Conservation (phyloP, 1,284 basidiomycete species). For the Agaricales sp. region DNA sequence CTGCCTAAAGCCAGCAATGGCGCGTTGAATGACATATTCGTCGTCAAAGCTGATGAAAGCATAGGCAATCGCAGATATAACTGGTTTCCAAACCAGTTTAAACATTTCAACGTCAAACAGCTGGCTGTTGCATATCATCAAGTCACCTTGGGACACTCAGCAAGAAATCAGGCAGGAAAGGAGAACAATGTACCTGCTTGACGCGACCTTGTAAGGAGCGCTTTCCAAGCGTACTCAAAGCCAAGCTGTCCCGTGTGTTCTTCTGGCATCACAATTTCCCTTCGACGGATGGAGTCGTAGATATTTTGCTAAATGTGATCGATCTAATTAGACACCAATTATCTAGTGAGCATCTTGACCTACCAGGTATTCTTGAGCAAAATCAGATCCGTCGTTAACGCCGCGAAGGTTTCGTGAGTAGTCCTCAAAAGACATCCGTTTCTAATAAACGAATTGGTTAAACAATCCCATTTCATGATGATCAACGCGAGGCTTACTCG, state of each 20-base stretch:
- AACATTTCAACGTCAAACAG: slow-evolving; percentile 92
- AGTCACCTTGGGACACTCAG: slow-evolving; percentile 40
- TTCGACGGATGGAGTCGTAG: slow-evolving; percentile 90
- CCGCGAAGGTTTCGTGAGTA: slow-evolving; percentile 90
- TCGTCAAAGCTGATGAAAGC: slow-evolving; percentile 95
- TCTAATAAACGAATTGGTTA: slow-evolving; percentile 33
- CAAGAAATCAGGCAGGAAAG: slow-evolving; percentile 3
- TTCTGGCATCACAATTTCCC: slow-evolving; percentile 96
- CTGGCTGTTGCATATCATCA: slow-evolving; percentile 72
- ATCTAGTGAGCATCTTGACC: slow-evolving; percentile 14
- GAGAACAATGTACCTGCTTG: slow-evolving; percentile 50
- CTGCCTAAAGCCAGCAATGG: slow-evolving; percentile 92
- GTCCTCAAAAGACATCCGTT: slow-evolving; percentile 95
- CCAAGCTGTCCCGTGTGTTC: slow-evolving; percentile 96
- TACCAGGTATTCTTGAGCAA: slow-evolving; percentile 80
- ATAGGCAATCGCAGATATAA: slow-evolving; percentile 85
- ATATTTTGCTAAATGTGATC: slow-evolving; percentile 56
- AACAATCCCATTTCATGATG: background rate
- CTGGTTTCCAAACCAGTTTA: slow-evolving; percentile 81
- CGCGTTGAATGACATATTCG: slow-evolving; percentile 91
- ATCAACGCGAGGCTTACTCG: slow-evolving; percentile 38
- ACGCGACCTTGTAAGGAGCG: slow-evolving; percentile 76
- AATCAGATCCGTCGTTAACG: slow-evolving; percentile 83
- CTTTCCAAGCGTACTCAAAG: slow-evolving; percentile 99
- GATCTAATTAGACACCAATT: slow-evolving; percentile 5